Evolutionary conservation across 208 protist genomes (phyloP), one percentile per base, ranked within the genome.

Genomic region (Trypanosoma platydactyli): DNA sequence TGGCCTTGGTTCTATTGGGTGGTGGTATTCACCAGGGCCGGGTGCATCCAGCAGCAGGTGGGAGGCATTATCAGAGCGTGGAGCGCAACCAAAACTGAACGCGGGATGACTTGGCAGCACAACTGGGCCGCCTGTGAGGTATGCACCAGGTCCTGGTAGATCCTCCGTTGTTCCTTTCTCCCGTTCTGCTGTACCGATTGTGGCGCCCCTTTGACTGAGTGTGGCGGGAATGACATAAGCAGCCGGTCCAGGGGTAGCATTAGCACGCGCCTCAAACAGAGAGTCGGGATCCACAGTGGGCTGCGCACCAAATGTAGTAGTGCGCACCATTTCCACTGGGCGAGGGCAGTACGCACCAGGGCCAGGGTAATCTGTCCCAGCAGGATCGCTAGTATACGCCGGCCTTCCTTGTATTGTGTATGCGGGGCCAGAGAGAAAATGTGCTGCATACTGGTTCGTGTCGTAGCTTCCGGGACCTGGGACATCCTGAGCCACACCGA

Each of bases 271-370:
- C 20, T 1, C 61, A 64, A 75, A 69, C 4, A 65, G 44, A 5
- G 56, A 46, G 25, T 53, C 46, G 15, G 49, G 53, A 24, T 75
- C 61, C 45, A 75, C 35, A 35, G 69, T 60, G 20, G 69, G 29
- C 16, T 27, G 33, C 16, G 33, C 24, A 54, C 51, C 63, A 61
- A 77, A 64, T 16, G 49, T 57, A 22, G 51, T 50, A 24, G 65
- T 29, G 25, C 56, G 64, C 24, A 38, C 35, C 20, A 55, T 57
- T 30, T 61, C 60, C 29, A 66, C 25, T 20, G 68, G 56, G 24
- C 42, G 60, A n/a, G 68, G 52, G 49, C 76, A 73, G 56, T 88
- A 88, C 12, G 76, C 45, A 18, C 78, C 83, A 3, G 79, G 83
- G 5, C 79, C 79, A 38, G 72, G 74, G 40, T 29, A n/a, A 38